Evolutionary conservation across 768 basidiomycete species (phyloP).

Genomic region (Rhodotorula toruloides): DNA sequence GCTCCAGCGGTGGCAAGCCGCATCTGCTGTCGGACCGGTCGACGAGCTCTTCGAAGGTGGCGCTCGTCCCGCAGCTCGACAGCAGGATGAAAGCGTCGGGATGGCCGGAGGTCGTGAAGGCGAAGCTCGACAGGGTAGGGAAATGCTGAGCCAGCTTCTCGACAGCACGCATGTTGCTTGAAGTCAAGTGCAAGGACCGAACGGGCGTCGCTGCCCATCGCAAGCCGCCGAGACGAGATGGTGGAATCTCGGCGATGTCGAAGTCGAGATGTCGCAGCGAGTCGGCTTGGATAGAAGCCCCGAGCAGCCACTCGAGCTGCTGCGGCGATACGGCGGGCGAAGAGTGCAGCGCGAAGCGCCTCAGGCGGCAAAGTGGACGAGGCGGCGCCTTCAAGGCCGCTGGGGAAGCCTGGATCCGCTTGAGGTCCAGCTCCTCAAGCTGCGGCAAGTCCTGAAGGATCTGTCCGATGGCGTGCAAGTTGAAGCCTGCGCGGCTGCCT

Average conservation of each 20-base stretch:
- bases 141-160: slow-evolving; percentile 13
- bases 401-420: background rate
- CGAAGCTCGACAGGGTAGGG: slow-evolving; percentile 7
- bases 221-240: slow-evolving; percentile 5
- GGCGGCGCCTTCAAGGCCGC: slow-evolving; percentile 16
- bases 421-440: slow-evolving; percentile 11
- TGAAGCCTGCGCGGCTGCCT: slow-evolving; percentile 21
- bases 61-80: background rate
- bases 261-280: slow-evolving; percentile 22
- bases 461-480: slow-evolving; percentile 25
- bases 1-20: too few relatives aligned
- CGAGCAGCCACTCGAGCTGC: slow-evolving; percentile 28
- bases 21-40: background rate
- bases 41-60: background rate
- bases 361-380: background rate
- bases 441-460: slow-evolving; percentile 13
- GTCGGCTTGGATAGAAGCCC: slow-evolving; percentile 8
- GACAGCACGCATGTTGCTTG: background rate
- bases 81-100: background rate
- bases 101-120: background rate
- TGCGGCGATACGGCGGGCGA: background rate
- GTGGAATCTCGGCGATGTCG: background rate
- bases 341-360: slow-evolving; percentile 13
- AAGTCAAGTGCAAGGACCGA: background rate
- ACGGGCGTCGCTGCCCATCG: slow-evolving; percentile 17